Conservation (phyloP, 2,329 filamentous ascomycete genomes). For the Beauveria caledonica region DNA sequence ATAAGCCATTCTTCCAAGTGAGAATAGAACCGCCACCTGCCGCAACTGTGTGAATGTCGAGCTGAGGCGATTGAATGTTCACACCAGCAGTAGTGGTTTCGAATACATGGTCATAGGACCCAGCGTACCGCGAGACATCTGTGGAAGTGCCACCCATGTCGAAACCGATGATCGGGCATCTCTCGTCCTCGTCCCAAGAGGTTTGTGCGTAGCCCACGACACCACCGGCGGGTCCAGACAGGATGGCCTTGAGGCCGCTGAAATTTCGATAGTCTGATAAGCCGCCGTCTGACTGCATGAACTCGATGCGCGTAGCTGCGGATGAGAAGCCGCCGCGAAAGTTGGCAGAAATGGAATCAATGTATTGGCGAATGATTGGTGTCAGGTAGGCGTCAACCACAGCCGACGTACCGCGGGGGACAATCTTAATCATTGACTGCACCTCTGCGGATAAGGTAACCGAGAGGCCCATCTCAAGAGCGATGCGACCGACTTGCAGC, state of each 20-base stretch:
- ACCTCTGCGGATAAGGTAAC: constrained; percentile 30
- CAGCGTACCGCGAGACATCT: constrained; percentile 61
- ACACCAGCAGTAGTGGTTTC: constrained; percentile 73
- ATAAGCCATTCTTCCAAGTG: constrained; percentile 64
- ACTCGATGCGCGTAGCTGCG: constrained; percentile 50
- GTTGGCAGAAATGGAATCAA: constrained; percentile 27
- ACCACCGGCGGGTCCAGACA: constrained; percentile 69
- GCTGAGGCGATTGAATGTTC: constrained; percentile 68
- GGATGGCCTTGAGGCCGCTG: constrained; percentile 59
- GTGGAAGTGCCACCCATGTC: constrained; percentile 67
- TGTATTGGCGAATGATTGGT: constrained; percentile 28
- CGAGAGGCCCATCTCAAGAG: constrained; percentile 33
- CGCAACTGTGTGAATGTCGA: constrained; percentile 76
- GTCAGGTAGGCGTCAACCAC: constrained; percentile 37
- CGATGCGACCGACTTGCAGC: constrained; percentile 26
- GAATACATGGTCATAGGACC: constrained; percentile 42
- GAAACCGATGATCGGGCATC: constrained; percentile 66
- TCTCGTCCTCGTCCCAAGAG: constrained; percentile 59
- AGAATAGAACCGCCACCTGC: constrained; percentile 65
- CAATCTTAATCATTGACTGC: constrained; percentile 35
- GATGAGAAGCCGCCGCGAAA: constrained; percentile 28
- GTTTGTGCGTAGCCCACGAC: constrained; percentile 70
- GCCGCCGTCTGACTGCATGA: constrained; percentile 58
- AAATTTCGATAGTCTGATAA: constrained; percentile 52
- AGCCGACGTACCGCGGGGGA: constrained; percentile 35